Evolutionary conservation across 208 protist genomes (phyloP).

Genomic region (Leishmania mexicana): DNA sequence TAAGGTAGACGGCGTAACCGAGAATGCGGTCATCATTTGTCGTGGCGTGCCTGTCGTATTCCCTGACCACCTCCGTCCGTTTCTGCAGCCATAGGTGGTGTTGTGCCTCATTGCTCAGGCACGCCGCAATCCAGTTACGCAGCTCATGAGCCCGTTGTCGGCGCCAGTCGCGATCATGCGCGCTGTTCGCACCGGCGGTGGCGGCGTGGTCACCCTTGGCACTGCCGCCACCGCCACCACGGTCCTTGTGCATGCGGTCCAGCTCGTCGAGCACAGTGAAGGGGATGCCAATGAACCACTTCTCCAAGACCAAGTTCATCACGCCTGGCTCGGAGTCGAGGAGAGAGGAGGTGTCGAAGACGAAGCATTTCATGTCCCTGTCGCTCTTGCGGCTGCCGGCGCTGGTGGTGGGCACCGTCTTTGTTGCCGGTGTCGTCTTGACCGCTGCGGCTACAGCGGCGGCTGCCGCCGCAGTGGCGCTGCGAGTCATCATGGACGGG

Average conservation of each 20-base stretch:
- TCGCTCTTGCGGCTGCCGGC: not conserved
- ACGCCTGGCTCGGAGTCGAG: conserved; percentile 48
- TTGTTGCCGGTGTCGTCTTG: not conserved
- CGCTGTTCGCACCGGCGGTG: conserved; percentile 1
- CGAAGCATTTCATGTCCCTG: conserved; percentile 29
- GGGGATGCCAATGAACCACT: conserved; percentile 63
- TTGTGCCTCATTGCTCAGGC: conserved; percentile 18
- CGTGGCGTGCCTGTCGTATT: conserved; percentile 50
- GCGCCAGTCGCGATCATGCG: conserved; percentile 34
- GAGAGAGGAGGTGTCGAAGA: conserved; percentile 82
- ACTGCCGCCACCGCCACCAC: conserved; percentile 11
- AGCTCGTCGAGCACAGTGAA: conserved; percentile 78
- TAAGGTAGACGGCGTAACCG: conserved; percentile 81
- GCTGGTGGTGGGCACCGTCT: not conserved
- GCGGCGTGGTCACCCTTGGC: conserved; percentile 1
- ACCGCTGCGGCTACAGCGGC: not conserved
- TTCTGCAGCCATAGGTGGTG: conserved; percentile 57
- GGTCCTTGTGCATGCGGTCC: conserved; percentile 60
- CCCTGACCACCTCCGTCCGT: conserved; percentile 56
- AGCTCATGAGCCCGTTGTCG: conserved; percentile 37
- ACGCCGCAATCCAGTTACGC: conserved; percentile 63
- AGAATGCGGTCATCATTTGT: conserved; percentile 85
- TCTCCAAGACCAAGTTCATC: conserved; percentile 59
- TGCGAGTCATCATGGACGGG: conserved; percentile 8
- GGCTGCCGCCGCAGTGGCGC: not conserved